A percentile compares a stretch with the other conserved stretches of the same genome.
Evolutionary conservation across 2,329 filamentous ascomycete species (phyloP).

Genomic region (Venturia aucupariae): DNA sequence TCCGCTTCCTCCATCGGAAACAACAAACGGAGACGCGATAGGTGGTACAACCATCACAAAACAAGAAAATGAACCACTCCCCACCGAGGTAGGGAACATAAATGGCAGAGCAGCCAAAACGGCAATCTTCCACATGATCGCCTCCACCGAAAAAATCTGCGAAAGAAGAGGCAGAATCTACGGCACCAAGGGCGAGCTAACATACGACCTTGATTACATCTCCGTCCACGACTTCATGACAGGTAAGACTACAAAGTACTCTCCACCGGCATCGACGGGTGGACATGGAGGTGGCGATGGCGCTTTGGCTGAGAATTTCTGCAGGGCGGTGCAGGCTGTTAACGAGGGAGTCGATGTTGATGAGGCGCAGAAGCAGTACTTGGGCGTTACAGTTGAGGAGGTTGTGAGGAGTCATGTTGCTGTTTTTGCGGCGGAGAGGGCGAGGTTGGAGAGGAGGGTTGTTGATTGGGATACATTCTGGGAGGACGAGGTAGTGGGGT

Average conservation of each 20-base stretch:
- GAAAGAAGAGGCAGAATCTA: constrained; percentile 78
- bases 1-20: constrained; percentile 23
- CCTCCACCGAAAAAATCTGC: constrained; percentile 79
- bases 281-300: constrained; percentile 68
- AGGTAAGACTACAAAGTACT: constrained; percentile 48
- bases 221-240: constrained; percentile 63
- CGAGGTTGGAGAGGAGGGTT: constrained; percentile 58
- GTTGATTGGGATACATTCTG: constrained; percentile 74
- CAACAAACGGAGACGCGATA: constrained; percentile 9
- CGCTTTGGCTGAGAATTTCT: constrained; percentile 72
- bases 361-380: constrained; percentile 62
- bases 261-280: constrained; percentile 56
- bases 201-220: constrained; percentile 73
- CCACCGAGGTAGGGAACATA: constrained; percentile 13
- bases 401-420: constrained; percentile 81
- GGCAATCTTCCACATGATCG: constrained; percentile 88
- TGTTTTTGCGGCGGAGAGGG: constrained; percentile 91
- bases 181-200: constrained; percentile 76
- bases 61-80: constrained; percentile 13
- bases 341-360: constrained; percentile 54
- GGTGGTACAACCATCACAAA: background rate
- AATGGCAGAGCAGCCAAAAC: constrained; percentile 61
- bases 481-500: constrained; percentile 42
- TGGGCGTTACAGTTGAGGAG: constrained; percentile 82
- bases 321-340: constrained; percentile 71